phyloP scores from a whole-genome alignment of 129 eudicot genomes.

The Mikania micrantha region DNA sequence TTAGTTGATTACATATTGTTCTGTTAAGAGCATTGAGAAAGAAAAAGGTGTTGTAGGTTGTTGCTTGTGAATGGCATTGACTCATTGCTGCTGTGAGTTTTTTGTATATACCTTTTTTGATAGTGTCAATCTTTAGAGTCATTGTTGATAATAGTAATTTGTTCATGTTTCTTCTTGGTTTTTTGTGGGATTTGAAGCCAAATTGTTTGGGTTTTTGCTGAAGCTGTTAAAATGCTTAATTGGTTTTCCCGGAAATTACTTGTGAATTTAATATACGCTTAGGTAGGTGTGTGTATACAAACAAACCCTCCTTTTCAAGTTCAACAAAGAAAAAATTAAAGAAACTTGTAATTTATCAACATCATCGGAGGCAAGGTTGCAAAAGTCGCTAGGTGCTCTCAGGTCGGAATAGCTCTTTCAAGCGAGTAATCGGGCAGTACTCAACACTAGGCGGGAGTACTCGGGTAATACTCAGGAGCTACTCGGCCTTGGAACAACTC shows the following conservation, averaged over 20 bases:
- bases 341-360: too few species aligned
- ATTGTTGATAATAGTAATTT: constrained; percentile 16
- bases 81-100: constrained; percentile 14
- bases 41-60: constrained; percentile 22
- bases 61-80: constrained; percentile 1
- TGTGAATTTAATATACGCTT: neutral
- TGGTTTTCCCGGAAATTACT: neutral
- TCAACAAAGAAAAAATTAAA: too few species aligned
- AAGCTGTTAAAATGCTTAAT: neutral
- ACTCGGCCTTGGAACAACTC: too few species aligned
- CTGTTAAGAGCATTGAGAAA: constrained; percentile 6
- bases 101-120: constrained; percentile 21
- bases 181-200: neutral
- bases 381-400: too few species aligned
- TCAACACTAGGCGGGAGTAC: too few species aligned
- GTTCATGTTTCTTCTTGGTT: neutral
- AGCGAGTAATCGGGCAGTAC: too few species aligned
- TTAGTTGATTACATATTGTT: constrained; percentile 7
- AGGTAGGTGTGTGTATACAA: neutral
- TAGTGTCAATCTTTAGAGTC: neutral
- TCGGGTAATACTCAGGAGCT: too few species aligned
- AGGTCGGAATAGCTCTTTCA: too few species aligned
- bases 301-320: too few species aligned
- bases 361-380: too few species aligned
- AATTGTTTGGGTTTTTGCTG: neutral